Evolutionary conservation across 2,329 filamentous ascomycete species (phyloP).

Genomic region (Cladophialophora immunda): DNA sequence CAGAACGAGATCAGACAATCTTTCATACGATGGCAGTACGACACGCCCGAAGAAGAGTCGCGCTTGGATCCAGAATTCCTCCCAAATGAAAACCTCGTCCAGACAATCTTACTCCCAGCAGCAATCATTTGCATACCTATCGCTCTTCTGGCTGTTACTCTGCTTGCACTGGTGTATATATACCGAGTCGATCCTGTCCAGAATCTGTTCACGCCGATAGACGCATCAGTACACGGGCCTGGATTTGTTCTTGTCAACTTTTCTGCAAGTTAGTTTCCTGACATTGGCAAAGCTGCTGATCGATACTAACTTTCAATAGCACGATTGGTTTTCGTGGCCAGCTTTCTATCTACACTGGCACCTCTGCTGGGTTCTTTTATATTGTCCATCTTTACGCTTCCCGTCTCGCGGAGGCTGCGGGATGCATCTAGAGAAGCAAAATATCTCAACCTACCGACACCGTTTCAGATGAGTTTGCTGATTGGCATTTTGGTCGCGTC

Average conservation of each 20-base stretch:
- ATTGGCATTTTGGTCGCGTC: conserved; percentile 32
- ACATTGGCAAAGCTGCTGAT: neutral
- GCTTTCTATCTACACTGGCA: conserved; percentile 30
- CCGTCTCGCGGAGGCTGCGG: conserved; percentile 19
- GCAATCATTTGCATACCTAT: conserved; percentile 30
- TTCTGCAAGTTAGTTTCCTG: conserved; percentile 26
- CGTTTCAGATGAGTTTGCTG: conserved; percentile 34
- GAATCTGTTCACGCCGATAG: conserved; percentile 1
- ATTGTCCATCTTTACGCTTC: conserved; percentile 24
- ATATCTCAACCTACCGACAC: conserved; percentile 30
- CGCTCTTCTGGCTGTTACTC: conserved; percentile 22
- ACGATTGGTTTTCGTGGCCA: conserved; percentile 30
- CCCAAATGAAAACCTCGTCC: neutral
- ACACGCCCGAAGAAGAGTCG: neutral
- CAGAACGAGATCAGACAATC: conserved; percentile 13
- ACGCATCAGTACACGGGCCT: neutral
- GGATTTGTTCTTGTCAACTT: conserved; percentile 33
- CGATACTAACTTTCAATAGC: conserved; percentile 6
- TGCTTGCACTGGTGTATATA: conserved; percentile 27
- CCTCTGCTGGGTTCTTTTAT: conserved; percentile 33
- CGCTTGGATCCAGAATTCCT: conserved; percentile 3
- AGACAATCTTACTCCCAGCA: conserved; percentile 26
- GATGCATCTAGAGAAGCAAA: conserved; percentile 12
- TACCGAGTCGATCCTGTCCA: conserved; percentile 19
- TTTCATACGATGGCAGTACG: conserved; percentile 17